Percentiles rank a stretch among this genome's conserved stretches.
Conservation (phyloP, 306 rosid species). For the Glycyrrhiza uralensis region DNA sequence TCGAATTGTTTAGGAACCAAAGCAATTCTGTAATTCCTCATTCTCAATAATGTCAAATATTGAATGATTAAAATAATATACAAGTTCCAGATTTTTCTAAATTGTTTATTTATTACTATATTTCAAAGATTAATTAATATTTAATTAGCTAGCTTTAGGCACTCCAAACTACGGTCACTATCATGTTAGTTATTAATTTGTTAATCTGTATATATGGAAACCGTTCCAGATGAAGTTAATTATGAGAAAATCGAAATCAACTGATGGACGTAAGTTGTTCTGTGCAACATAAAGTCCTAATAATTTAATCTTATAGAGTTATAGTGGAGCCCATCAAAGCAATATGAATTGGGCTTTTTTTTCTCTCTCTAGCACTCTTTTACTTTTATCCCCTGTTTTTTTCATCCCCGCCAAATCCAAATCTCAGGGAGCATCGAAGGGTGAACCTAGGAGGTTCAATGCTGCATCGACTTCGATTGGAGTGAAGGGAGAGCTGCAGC, state of each 20-base stretch:
- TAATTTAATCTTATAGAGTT: background rate
- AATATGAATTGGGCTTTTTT: too few relatives aligned
- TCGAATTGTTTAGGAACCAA: background rate
- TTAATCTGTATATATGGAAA: too few relatives aligned
- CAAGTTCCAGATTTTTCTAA: background rate
- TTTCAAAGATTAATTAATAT: background rate
- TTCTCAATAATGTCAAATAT: constrained; percentile 18
- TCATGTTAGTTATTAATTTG: constrained; percentile 12
- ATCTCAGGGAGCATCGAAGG: too few relatives aligned
- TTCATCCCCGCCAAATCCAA: too few relatives aligned
- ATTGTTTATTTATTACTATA: too few relatives aligned
- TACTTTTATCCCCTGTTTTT: too few relatives aligned
- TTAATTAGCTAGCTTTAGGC: background rate
- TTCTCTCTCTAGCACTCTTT: too few relatives aligned
- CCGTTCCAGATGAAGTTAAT: background rate
- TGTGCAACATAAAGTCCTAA: background rate
- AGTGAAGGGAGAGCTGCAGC: too few relatives aligned
- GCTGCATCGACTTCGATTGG: too few relatives aligned
- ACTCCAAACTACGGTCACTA: background rate
- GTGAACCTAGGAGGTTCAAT: too few relatives aligned
- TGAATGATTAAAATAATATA: background rate
- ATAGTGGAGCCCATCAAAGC: constrained; percentile 13
- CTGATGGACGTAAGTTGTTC: background rate
- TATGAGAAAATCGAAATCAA: background rate
- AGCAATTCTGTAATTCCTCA: background rate